Evolutionary conservation across 2,329 filamentous ascomycete genomes (phyloP), one percentile per base, ranked within the genome.

Genomic region (Rutstroemia sp.): DNA sequence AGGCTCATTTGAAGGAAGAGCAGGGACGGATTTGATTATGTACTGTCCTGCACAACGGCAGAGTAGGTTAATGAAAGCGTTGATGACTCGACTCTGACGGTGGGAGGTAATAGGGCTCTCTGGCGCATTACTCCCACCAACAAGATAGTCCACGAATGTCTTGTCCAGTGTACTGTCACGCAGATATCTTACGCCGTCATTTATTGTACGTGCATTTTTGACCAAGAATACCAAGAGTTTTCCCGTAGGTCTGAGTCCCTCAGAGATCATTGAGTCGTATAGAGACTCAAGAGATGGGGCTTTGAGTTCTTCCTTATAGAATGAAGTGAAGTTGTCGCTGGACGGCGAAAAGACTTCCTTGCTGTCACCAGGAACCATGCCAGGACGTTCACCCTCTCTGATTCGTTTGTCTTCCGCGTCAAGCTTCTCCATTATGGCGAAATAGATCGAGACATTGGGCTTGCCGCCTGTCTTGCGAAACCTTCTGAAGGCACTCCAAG

Each of bases 391-490:
- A 5, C 40, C 52, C 34, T 67, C 63, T 16, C 64, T 64, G 3
- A 62, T 49, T 17, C 65, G 59, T 23, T 69, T 63, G 4, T 65
- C 61, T 3, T 64, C 67, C 6, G 72, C 74, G 17, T 74, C 68
- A 1, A 86, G 72, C 64, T 84, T 86, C 54, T 76, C 67, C 60
- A 86, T 81, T 79, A 86, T 82, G 56, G 80, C 79, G 7, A 74
- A 73, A 63, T 84, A 86, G 48, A 84, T 76, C 14, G 70, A 62
- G 4, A 64, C 57, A 3, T 70, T 72, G 2, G 77, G 76, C 62
- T 64, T 56, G 70, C 61, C 14, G 62, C 70, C 23, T 64, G 58
- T 39, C 59, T 58, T 1, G 72, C 73, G 1, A 73, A 73, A 57
- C 66, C 65, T 57, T 3, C 57, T 45, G 48, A 71, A 70, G 10